phyloP scores from a whole-genome alignment of 805 yeast genomes.

The Pichia eremophila region DNA sequence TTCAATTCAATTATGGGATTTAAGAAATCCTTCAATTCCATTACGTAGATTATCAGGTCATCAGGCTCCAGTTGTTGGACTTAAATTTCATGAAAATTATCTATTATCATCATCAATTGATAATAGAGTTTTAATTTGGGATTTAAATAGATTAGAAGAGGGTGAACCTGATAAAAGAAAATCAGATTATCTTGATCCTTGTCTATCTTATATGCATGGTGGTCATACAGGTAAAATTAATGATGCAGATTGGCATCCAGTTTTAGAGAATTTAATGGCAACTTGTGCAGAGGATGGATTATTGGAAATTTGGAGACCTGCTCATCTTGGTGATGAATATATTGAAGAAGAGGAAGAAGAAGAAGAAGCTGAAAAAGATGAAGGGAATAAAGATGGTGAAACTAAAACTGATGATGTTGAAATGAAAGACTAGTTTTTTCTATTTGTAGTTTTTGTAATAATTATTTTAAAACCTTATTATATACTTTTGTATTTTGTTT shows the following conservation, averaged over 20 bases:
- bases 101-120: constrained; percentile 57
- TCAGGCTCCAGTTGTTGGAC: constrained; percentile 42
- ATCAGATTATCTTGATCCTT: constrained; percentile 60
- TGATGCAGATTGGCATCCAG: constrained; percentile 62
- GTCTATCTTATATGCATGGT: constrained; percentile 72
- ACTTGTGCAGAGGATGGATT: constrained; percentile 70
- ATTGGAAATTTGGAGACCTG: constrained; percentile 69
- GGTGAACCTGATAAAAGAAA: constrained; percentile 47
- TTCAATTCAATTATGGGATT: constrained; percentile 65
- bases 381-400: constrained; percentile 10
- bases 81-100: constrained; percentile 37
- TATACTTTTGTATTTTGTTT: too few relatives aligned
- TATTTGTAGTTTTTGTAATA: too few relatives aligned
- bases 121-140: constrained; percentile 69
- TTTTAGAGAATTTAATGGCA: constrained; percentile 45
- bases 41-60: constrained; percentile 65
- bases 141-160: constrained; percentile 48
- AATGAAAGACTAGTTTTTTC: constrained; percentile 20
- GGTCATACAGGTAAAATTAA: constrained; percentile 70
- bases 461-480: too few relatives aligned
- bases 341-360: constrained; percentile 30
- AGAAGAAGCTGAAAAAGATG: constrained; percentile 26
- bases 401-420: constrained; percentile 18
- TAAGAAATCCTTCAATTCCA: constrained; percentile 51
- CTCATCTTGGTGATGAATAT: constrained; percentile 34